Base-by-base conservation (phyloP, 768 basidiomycete species). In the Lanmaoa pseudosensibilis region DNA sequence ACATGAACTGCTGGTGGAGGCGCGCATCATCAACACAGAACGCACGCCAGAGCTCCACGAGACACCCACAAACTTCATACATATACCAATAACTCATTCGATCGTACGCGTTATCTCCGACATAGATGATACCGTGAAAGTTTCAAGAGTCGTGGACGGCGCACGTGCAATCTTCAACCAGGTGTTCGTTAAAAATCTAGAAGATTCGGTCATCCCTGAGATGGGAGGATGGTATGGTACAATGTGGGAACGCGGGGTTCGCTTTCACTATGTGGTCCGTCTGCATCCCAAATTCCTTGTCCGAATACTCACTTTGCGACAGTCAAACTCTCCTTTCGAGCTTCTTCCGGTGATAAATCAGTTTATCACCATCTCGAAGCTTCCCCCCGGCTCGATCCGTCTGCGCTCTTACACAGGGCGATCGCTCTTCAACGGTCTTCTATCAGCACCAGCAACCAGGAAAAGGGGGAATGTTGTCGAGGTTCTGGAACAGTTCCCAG, bases 321-420 rank as follows among this genome's bases (percentile, higher is more conserved):
- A 91, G 91, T 94, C 92, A 16, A 98, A 98, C 67, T 86, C 88
- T 0, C 95, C 95, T 0, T 90, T 86, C 59, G 92, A 93, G 65
- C 77, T 95, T 8, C 79, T 93, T 16, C 89, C 92, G 0, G 80
- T 94, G 10, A 71, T 97, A 27, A 83, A 78, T 57, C 83, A 88
- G 38, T 97, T 94, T 70, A 79, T 98, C 58, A 68, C 76, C 11
- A 72, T 88, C 9, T 84, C 90, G 0, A 80, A 80, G 11, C 79
- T 94, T 5, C 92, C 92, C 1, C 75, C 74, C 46, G 88, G 90
- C 11, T 92, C 91, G 1, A 80, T 94, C 40, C 86, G 85, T 66
- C 77, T 97, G 25, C 88, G 87, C 55, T 94, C 91, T 27, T 97
- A 95, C 58, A 87, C 88, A 27, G 90, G 90, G 2, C 83, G 88